Conservation (phyloP, 495 filamentous ascomycete genomes). For the Margaritispora aquatica region DNA sequence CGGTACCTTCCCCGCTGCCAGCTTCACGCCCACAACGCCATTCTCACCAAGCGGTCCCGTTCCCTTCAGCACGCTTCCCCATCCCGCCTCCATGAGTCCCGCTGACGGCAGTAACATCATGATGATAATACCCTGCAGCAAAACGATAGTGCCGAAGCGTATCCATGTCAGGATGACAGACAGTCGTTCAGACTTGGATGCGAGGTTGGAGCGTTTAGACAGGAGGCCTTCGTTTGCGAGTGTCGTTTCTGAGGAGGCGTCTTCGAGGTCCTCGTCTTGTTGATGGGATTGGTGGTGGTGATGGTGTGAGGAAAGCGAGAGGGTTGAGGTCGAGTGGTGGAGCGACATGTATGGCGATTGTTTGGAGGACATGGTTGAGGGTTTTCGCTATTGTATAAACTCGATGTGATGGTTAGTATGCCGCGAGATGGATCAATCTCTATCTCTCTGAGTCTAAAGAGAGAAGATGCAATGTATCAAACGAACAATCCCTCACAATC, state of each 20-base stretch:
- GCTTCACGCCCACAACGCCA: background rate
- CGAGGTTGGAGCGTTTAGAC: background rate
- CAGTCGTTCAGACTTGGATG: background rate
- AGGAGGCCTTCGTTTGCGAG: conserved; percentile 13
- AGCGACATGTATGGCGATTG: conserved; percentile 1
- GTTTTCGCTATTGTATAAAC: too few species aligned
- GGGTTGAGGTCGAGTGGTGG: background rate
- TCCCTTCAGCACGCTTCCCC: background rate
- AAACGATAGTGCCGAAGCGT: conserved; percentile 15
- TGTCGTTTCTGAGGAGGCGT: conserved; percentile 15
- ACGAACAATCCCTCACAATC: background rate
- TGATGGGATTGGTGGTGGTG: background rate
- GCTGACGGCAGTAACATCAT: conserved; percentile 12
- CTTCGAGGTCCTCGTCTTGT: conserved; percentile 12
- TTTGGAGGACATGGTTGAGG: background rate
- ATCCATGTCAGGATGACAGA: conserved; percentile 11
- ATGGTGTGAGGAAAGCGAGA: background rate
- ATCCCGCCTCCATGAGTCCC: conserved; percentile 8
- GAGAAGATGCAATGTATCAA: background rate
- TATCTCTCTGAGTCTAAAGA: background rate
- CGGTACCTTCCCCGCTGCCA: background rate
- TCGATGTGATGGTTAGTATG: background rate
- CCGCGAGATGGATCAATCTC: background rate
- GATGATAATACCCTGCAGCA: conserved; percentile 17
- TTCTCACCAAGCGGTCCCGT: background rate